These are phyloP conservation scores for Eutrema japonicum DNA, from an alignment of 345 rosid genomes.

Conservation along the genomic window DNA sequence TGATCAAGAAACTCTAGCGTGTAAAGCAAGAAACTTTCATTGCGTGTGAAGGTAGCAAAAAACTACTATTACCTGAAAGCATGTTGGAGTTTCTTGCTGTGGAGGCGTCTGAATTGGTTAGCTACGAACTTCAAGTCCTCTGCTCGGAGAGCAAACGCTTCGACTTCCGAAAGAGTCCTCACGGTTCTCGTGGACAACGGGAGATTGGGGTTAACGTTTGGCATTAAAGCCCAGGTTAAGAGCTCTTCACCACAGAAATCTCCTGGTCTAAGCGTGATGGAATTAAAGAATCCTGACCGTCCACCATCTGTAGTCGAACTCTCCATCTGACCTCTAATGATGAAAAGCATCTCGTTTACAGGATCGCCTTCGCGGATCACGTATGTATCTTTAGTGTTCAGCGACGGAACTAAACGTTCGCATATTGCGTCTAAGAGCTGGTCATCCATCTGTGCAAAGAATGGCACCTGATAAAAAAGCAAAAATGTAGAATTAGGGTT, in stretches of 20 bases:
- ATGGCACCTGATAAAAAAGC: conserved; percentile 60
- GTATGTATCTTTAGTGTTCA: conserved; percentile 67
- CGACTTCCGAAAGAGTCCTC: conserved; percentile 63
- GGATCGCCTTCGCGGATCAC: conserved; percentile 85
- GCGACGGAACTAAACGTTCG: conserved; percentile 74
- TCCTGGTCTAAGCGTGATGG: conserved; percentile 69
- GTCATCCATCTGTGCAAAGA: conserved; percentile 86
- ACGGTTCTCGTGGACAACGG: conserved; percentile 79
- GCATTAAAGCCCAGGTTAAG: conserved; percentile 81
- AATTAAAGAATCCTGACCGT: conserved; percentile 75
- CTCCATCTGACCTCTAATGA: conserved; percentile 84
- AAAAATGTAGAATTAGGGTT: not conserved
- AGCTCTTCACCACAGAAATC: conserved; percentile 94
- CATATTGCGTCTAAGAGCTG: conserved; percentile 87
- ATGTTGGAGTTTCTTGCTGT: conserved; percentile 87
- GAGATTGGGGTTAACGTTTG: conserved; percentile 52
- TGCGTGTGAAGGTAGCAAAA: not conserved
- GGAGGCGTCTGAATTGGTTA: conserved; percentile 79
- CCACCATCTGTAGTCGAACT: conserved; percentile 92
- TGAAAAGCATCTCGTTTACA: conserved; percentile 84
- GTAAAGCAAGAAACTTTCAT: not conserved
- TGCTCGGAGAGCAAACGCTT: conserved; percentile 79
- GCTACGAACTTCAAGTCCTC: conserved; percentile 78
- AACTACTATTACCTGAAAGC: conserved; percentile 59
- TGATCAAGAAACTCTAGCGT: conserved; percentile 22